Conservation (phyloP, 176 grass and related monocot species). For the Saccharum officinarum region DNA sequence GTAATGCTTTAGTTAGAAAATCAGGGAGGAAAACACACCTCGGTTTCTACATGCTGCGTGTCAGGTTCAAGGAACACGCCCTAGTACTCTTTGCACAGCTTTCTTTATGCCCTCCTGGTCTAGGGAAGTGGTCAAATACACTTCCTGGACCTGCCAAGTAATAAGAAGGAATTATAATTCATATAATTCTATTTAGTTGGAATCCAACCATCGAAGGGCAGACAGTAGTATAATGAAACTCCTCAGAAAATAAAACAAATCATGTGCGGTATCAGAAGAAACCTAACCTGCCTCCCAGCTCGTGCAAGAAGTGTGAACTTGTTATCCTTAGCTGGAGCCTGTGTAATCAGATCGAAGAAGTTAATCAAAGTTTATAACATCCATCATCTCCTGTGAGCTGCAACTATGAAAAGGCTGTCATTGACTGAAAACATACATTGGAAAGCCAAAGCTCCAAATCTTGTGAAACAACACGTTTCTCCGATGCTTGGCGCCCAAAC, state of each 20-base stretch:
- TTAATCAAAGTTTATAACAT: slow-evolving; percentile 1
- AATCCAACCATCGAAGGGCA: neutral
- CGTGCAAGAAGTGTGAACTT: slow-evolving; percentile 94
- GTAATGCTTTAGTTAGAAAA: slow-evolving; percentile 34
- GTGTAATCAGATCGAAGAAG: slow-evolving; percentile 29
- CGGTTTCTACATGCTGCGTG: neutral
- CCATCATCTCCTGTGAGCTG: neutral
- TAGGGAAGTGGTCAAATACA: slow-evolving; percentile 87
- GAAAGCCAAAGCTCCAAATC: slow-evolving; percentile 98
- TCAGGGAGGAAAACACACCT: slow-evolving; percentile 10
- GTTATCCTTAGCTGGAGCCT: slow-evolving; percentile 86
- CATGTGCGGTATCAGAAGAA: neutral
- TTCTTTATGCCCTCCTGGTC: slow-evolving; percentile 90
- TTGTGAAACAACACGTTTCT: slow-evolving; percentile 97
- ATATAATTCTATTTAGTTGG: neutral
- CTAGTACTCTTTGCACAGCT: slow-evolving; percentile 79
- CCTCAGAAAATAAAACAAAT: slow-evolving; percentile 5
- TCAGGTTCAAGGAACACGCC: slow-evolving; percentile 70
- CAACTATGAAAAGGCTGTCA: neutral
- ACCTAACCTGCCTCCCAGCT: slow-evolving; percentile 90
- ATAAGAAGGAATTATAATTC: neutral
- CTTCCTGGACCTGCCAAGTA: slow-evolving; percentile 79
- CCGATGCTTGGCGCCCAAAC: slow-evolving; percentile 76
- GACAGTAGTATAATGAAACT: neutral
- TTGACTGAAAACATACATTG: slow-evolving; percentile 50